Base-by-base conservation (phyloP, 2,329 filamentous ascomycete species). In the Venturiaceae sp. region DNA sequence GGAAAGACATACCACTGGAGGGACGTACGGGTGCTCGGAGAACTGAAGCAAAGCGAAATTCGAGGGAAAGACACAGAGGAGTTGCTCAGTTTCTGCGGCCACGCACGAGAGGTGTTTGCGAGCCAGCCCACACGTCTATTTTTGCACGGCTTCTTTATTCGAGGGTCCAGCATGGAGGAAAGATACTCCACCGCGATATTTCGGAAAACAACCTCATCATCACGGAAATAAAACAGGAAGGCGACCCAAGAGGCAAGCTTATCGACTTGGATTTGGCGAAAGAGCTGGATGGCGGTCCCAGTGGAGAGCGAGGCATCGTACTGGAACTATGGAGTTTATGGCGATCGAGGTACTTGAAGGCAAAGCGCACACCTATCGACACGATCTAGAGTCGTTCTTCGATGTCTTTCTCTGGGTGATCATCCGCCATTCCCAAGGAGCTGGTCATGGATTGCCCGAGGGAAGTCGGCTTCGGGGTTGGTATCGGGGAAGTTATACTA, bases 201-300 rank as follows among this genome's bases (percentile, higher is more conserved):
- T 75, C 68, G 0, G 62, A 67, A 1, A 65, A 67, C n/a, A 75
- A 73, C 53, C 70, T 75, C 19, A 72, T 75, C 32, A 71, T 76
- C 14, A 64, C 66, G 2, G 53, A 64, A 3, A 37, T 36, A 3
- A 2, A 58, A n/a, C 47, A 55, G 19, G 46, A 61, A 34, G 60
- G 58, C 47, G 66, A 62, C 30, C 60, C 62, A 8, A 65, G 62
- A 4, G 72, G 72, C 6, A 67, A 68, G 60, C 63, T 72, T 13
- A 72, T 72, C 62, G 66, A 73, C n/a, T 60, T 72, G 6, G 67
- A 72, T 58, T 63, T 71, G 32, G 66, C 64, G 14, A 69, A 68
- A 61, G 64, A 65, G 39, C 30, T 50, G 9, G 46, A 50, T 21
- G 46, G 9, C 21, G 46, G 46, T 19, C 46, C 46, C 9, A 50